Base-by-base conservation (phyloP, 83 land plant species). In the Picea abies region DNA sequence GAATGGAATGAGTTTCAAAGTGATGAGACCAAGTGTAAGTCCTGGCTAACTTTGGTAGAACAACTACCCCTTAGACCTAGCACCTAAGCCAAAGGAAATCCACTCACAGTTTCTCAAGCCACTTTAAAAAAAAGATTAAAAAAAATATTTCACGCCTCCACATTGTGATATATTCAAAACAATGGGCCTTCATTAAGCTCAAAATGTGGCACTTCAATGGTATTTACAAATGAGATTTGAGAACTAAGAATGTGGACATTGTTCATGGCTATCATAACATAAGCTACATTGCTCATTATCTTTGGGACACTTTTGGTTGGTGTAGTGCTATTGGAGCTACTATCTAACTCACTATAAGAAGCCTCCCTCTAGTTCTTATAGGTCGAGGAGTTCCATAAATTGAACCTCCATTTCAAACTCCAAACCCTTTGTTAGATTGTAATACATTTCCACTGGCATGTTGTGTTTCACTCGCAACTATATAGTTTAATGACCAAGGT, bases 121-220 rank as follows among this genome's bases (percentile, higher is more conserved):
- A 39, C 41, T 4, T 63, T 11, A 4, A 22, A 64, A 22, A 23
- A 69, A 6, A n/a, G 52, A 20, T 29, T 81, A 32, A 64, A 26
- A 65, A 23, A 80, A 64, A 41, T 61, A 60, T 71, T 3, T 23
- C 61, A 44, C 49, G 95, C 99, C 92, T 97, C 96, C 17, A 97
- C 98, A 91, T 92, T 97, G 85, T 94, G 96, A 65, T 97, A 96
- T 87, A 90, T 88, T 98, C 99, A 97, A 76, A 97, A 97, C 3
- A 95, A 87, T 15, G 89, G 89, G 76, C 93, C 93, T 60, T 92
- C 98, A 72, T 86, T 88, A 22, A 97, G 96, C 26, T 97, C 98
- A 72, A 95, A 95, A 82, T 91, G 91, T 65, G 99, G 96, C 41
- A 87, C 92, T 70, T 92, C 93, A 70, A 79, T 88, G 8, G 89